Percentiles rank a stretch among this genome's conserved stretches.
Conservation (phyloP, 2,329 filamentous ascomycete species). For the Graphilbum sp. region DNA sequence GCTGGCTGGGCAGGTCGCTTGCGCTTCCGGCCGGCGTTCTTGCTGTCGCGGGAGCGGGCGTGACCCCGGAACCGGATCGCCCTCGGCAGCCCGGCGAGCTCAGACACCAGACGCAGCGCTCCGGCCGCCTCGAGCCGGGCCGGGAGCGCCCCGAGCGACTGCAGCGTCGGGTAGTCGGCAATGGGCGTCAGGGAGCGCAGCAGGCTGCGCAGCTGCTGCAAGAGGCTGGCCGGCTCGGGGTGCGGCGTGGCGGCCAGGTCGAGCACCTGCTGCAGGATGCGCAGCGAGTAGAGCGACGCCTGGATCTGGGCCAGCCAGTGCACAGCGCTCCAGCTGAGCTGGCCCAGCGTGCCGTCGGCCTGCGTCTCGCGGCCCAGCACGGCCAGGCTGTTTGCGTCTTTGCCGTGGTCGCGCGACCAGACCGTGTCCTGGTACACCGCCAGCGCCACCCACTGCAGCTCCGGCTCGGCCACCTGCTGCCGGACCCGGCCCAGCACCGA, state of each 20-base stretch:
- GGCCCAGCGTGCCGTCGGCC: constrained; percentile 14
- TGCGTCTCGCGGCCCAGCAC: constrained; percentile 14
- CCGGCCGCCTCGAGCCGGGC: constrained; percentile 3
- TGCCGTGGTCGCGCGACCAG: constrained; percentile 16
- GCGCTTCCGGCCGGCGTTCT: constrained; percentile 3
- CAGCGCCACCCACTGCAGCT: constrained; percentile 18
- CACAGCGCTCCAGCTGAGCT: constrained; percentile 36
- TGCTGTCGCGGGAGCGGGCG: background rate
- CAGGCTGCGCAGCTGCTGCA: background rate
- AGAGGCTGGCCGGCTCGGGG: background rate
- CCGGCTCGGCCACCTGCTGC: constrained; percentile 3
- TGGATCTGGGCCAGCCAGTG: constrained; percentile 47
- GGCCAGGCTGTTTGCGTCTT: constrained; percentile 15
- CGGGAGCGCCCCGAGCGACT: constrained; percentile 4
- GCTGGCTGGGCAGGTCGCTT: constrained; percentile 1
- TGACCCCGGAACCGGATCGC: constrained; percentile 5
- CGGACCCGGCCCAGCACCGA: constrained; percentile 12
- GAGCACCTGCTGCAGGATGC: constrained; percentile 35
- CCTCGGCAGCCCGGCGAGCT: constrained; percentile 1
- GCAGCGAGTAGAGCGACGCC: constrained; percentile 43
- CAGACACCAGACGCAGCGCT: constrained; percentile 2
- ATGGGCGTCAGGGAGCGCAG: constrained; percentile 3
- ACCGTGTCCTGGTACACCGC: constrained; percentile 20
- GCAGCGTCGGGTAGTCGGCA: constrained; percentile 6
- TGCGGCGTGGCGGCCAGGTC: constrained; percentile 13